Conservation (phyloP, 257 asterid species). For the Plantago ovata region DNA sequence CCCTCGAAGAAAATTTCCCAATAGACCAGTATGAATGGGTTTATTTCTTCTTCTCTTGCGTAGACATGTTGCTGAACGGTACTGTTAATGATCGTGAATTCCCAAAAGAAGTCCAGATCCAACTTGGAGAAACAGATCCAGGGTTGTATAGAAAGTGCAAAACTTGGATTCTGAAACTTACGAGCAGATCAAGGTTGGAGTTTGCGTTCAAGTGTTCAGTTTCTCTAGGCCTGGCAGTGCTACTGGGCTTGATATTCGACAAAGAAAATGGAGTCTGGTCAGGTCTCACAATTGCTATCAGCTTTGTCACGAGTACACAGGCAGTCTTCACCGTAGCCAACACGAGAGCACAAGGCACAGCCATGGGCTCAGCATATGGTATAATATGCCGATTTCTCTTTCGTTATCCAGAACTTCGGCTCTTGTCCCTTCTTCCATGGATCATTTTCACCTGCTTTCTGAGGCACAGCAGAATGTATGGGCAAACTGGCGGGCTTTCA, state of each 20-base stretch:
- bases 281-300: slow-evolving; percentile 67
- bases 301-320: slow-evolving; percentile 51
- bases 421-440: slow-evolving; percentile 70
- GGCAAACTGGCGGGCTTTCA: slow-evolving; percentile 56
- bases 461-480: slow-evolving; percentile 60
- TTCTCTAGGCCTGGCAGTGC: slow-evolving; percentile 55
- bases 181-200: slow-evolving; percentile 30
- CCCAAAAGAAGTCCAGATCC: slow-evolving; percentile 12
- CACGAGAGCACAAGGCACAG: slow-evolving; percentile 75
- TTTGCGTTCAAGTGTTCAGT: slow-evolving; percentile 55
- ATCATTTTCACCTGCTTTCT: slow-evolving; percentile 44
- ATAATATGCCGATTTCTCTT: slow-evolving; percentile 56
- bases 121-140: neutral
- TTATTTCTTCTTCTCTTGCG: slow-evolving; percentile 53
- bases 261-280: slow-evolving; percentile 63
- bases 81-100: neutral
- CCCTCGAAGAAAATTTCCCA: slow-evolving; percentile 19
- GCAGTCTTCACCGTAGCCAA: slow-evolving; percentile 60
- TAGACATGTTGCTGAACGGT: slow-evolving; percentile 28
- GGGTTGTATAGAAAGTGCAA: slow-evolving; percentile 7
- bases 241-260: slow-evolving; percentile 47
- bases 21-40: slow-evolving; percentile 28
- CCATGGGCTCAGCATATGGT: slow-evolving; percentile 71
- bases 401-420: slow-evolving; percentile 28
- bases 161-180: slow-evolving; percentile 18